Base-by-base conservation (phyloP, 192 early-diverging fungal genomes). In the Fimicolochytrium jonesii region DNA sequence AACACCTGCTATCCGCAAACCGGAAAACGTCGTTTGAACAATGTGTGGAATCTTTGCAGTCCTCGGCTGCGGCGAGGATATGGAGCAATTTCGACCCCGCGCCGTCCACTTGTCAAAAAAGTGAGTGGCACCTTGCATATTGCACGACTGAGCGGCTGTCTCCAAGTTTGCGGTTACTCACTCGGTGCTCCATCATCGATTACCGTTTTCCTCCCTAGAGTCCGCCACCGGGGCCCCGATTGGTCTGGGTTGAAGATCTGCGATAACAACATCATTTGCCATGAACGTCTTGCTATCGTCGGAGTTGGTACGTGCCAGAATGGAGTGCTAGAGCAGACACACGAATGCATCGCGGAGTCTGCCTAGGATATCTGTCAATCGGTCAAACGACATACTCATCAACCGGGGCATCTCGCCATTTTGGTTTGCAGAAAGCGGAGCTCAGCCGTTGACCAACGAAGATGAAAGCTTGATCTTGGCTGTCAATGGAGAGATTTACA, bases 401-500 rank as follows among this genome's bases (percentile, higher is more conserved):
- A n/a, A n/a, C n/a, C n/a, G n/a, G n/a, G n/a, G n/a, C n/a, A n/a
- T n/a, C n/a, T n/a, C n/a, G n/a, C 25, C 42, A n/a, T n/a, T n/a
- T n/a, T n/a, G n/a, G n/a, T 36, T 18, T 41, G 15, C 54, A 92
- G 95, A 92, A 57, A 86, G 84, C 58, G 95, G 95, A 45, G 95
- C 95, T 23, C 95, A 98, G 73, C 95, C 95, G 15, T 80, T 98
- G 65, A 91, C 90, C 71, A 95, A 91, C 78, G 87, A 80, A 13
- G 93, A 97, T 70, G 92, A 90, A 56, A 72, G 85, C 43, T 61
- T 98, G 36, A 80, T 98, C 55, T 82, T 98, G 53, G 77, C 85
- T 25, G 95, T 97, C 66, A 98, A 98, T 78, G 95, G 95, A 60
- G 95, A 98, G 72, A 98, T 98, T 73, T 98, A 98, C 82, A 98